Base-by-base conservation (phyloP, 2,329 filamentous ascomycete genomes). In the Diaporthe batatas region DNA sequence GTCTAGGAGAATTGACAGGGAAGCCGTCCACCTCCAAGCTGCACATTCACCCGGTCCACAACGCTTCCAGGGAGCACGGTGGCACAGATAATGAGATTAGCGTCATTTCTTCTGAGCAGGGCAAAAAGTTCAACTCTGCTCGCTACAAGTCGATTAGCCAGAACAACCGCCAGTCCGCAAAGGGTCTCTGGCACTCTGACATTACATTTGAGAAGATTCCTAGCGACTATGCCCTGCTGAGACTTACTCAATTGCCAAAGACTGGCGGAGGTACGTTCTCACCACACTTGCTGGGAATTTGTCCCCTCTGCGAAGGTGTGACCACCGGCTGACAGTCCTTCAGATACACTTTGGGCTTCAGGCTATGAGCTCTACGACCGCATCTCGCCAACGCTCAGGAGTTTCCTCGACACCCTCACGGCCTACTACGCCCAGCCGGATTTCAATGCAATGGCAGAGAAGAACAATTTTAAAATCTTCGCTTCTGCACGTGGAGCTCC, bases 321-420 rank as follows among this genome's bases (percentile, higher is more conserved):
- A 16, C 16, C 16, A 11, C 39, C 29, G 32, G 29, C 72, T 49
- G 23, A 58, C 39, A 25, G 23, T 25, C 21, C 25, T 7, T 6
- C 14, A 83, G 86, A 88, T 79, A 92, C 91, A 0, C 85, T 93
- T 5, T 93, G 91, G 90, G 91, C 91, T 0, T 91, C 89, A 0
- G 90, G 90, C 0, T 92, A 92, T 77, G 90, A 93, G 76, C 81
- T 92, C 16, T 93, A 91, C 76, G 91, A 93, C 77, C 86, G 89
- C 34, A 84, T 93, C 72, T 90, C 88, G 4, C 82, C 83, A 2
- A 82, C 87, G 0, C 88, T 88, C 69, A 88, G 88, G 73, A 82
- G 81, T 29, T 91, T 92, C 79, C 84, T 92, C 29, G 90, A 92
- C 70, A 79, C 81, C 0, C 80, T 92, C 8, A 91, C 88, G 0